Conservation (phyloP, 2,329 filamentous ascomycete species). For the Hypoxylon sp. region DNA sequence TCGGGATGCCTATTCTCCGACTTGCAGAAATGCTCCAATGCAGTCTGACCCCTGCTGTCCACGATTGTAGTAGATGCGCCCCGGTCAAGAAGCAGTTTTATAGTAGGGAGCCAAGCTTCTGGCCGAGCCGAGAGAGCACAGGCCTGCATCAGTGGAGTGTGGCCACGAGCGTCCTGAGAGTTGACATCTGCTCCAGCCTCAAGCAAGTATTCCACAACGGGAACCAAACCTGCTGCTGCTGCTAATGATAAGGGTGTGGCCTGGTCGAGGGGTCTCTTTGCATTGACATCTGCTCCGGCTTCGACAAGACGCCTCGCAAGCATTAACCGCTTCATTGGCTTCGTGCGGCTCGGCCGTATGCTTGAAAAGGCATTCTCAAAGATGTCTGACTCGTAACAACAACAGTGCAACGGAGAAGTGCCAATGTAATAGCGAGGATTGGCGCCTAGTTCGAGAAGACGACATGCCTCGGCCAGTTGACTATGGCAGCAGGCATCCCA, state of each 20-base stretch:
- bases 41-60: neutral
- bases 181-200: conserved; percentile 17
- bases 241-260: conserved; percentile 17
- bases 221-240: neutral
- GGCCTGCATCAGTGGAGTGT: conserved; percentile 25
- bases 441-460: conserved; percentile 13
- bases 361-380: neutral
- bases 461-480: neutral
- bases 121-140: neutral
- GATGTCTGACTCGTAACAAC: neutral
- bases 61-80: conserved; percentile 9
- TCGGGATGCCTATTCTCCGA: neutral
- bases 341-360: too few species aligned
- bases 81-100: conserved; percentile 17
- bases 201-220: conserved; percentile 19
- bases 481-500: conserved; percentile 8
- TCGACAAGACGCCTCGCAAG: conserved; percentile 21
- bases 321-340: conserved; percentile 1
- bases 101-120: neutral
- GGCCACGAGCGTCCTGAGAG: neutral
- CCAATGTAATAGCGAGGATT: neutral
- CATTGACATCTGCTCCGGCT: conserved; percentile 21
- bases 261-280: neutral
- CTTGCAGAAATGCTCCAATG: conserved; percentile 17
- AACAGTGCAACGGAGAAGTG: conserved; percentile 1